Conservation (phyloP, 495 filamentous ascomycete genomes). For the Penicillium taxi region DNA sequence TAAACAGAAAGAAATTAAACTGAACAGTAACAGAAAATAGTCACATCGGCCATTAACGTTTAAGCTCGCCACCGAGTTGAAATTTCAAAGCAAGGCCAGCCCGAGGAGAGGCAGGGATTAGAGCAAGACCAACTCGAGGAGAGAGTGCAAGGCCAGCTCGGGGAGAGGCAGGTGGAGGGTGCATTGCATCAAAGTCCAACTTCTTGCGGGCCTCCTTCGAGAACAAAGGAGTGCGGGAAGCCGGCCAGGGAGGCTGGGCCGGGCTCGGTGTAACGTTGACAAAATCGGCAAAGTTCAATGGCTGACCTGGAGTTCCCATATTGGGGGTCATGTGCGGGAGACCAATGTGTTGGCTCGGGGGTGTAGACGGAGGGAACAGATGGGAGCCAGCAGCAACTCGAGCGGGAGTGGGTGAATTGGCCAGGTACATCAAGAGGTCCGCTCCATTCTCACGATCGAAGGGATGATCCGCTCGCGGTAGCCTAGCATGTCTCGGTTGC, state of each 20-base stretch:
- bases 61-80: constrained; percentile 40
- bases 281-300: constrained; percentile 94
- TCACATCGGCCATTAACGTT: constrained; percentile 15
- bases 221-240: constrained; percentile 52
- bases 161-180: constrained; percentile 42
- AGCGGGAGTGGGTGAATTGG: constrained; percentile 84
- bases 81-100: constrained; percentile 27
- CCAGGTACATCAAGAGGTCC: constrained; percentile 84
- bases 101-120: constrained; percentile 28
- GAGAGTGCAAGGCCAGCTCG: constrained; percentile 24
- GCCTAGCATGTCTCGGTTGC: constrained; percentile 54
- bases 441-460: constrained; percentile 69
- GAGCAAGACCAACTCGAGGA: constrained; percentile 41
- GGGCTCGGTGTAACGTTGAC: constrained; percentile 95
- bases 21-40: not conserved
- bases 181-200: constrained; percentile 60
- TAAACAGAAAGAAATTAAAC: constrained; percentile 16
- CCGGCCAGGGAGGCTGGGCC: constrained; percentile 73
- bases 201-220: constrained; percentile 50
- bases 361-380: constrained; percentile 72
- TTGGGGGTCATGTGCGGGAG: constrained; percentile 56
- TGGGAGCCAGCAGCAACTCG: constrained; percentile 33
- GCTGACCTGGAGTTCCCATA: constrained; percentile 52
- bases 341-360: constrained; percentile 68
- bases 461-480: constrained; percentile 37